Base-by-base conservation (phyloP, 2,329 filamentous ascomycete species). In the Hypomyces perniciosus region DNA sequence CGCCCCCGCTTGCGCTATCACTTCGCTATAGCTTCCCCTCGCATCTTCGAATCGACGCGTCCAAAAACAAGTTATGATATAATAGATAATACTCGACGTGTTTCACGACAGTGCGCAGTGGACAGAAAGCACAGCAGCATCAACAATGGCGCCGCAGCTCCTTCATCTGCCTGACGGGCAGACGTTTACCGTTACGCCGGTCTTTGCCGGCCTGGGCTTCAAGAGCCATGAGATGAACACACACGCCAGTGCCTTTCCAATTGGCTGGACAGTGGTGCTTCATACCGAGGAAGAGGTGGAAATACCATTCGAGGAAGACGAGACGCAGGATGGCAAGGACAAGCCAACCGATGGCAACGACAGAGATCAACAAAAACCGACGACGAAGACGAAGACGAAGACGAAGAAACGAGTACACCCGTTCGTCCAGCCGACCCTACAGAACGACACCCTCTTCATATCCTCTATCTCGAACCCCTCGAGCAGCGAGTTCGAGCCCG, bases 181-280 rank as follows among this genome's bases (percentile, higher is more conserved):
- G 71, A 85, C 78, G 57, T 80, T 93, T 63, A 86, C 84, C 3
- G 86, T 95, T 31, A 83, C 83, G 10, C 88, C 90, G 1, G 89
- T 96, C 28, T 96, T 96, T 66, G 90, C 88, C n/a, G 92, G 92
- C 31, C 78, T 93, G 50, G 88, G 85, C 61, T 96, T 96, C 82
- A 93, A 91, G 67, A 81, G 84, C 51, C 86, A 89, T 64, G 86
- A 93, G 55, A 72, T 88, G 56, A 86, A 79, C 61, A 73, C 77
- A 28, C 81, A 86, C 61, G 79, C 80, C 59, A 84, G 83, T 46
- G 79, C 85, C 4, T 91, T 90, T 54, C 90, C 91, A 0, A 80
- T 88, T 5, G 91, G 91, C 31, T 97, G 92, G 92, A 95, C 88
- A 2, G 84, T 96, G 46, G 86, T 92, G 30, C 76, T 97, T 35